These are phyloP conservation scores for Hydnomerulius pinastri DNA, from an alignment of 768 basidiomycete species.

Conservation along the genomic window DNA sequence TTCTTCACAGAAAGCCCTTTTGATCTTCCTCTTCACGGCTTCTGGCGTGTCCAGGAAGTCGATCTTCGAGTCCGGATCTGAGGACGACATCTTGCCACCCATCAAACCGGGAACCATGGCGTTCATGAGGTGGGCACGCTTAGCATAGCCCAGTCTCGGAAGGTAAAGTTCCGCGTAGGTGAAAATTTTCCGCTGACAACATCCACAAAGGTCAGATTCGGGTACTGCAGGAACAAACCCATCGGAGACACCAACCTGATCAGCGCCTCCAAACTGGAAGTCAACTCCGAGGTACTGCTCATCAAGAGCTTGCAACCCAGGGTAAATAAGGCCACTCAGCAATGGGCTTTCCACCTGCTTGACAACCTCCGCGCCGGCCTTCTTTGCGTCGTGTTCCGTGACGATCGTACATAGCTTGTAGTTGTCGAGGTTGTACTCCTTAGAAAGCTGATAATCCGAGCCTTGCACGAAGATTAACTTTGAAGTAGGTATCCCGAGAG, in stretches of 20 bases:
- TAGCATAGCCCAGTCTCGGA: slow-evolving; percentile 87
- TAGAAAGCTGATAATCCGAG: slow-evolving; percentile 88
- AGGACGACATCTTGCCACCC: slow-evolving; percentile 98
- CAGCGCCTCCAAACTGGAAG: slow-evolving; percentile 97
- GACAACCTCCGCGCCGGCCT: slow-evolving; percentile 98
- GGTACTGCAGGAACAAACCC: neutral
- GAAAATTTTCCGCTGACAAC: slow-evolving; percentile 91
- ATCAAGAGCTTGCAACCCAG: slow-evolving; percentile 94
- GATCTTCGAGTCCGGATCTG: slow-evolving; percentile 97
- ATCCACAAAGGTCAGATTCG: neutral
- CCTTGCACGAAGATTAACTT: slow-evolving; percentile 85
- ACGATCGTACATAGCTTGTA: slow-evolving; percentile 91
- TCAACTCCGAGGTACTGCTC: slow-evolving; percentile 95
- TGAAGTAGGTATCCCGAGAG: slow-evolving; percentile 88
- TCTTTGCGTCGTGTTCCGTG: slow-evolving; percentile 95
- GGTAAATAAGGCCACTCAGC: slow-evolving; percentile 91
- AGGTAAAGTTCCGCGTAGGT: slow-evolving; percentile 97
- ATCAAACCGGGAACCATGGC: slow-evolving; percentile 93
- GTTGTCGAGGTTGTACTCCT: slow-evolving; percentile 93
- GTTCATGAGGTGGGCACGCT: slow-evolving; percentile 98
- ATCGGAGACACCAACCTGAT: slow-evolving; percentile 65
- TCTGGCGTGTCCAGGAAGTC: slow-evolving; percentile 93
- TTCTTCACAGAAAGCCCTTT: slow-evolving; percentile 91
- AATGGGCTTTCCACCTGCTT: slow-evolving; percentile 94
- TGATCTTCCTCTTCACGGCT: slow-evolving; percentile 85